phyloP scores from a whole-genome alignment of 345 rosid genomes.

The Eucalyptus regnans region DNA sequence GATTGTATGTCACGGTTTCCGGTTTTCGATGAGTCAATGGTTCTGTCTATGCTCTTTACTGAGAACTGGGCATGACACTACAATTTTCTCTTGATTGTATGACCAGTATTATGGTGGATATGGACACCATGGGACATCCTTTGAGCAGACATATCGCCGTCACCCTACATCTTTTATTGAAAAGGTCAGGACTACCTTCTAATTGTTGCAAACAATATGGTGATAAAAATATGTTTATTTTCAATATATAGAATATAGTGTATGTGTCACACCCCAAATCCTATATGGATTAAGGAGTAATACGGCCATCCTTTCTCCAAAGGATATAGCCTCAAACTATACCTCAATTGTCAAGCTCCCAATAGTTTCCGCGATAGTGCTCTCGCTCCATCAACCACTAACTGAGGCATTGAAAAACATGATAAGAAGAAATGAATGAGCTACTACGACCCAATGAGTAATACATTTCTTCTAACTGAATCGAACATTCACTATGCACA shows the following conservation, averaged over 20 bases:
- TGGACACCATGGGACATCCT: slow-evolving; percentile 84
- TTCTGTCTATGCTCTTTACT: neutral
- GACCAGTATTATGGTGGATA: slow-evolving; percentile 76
- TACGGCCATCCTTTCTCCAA: no score
- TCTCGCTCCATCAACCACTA: no score
- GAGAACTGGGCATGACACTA: neutral
- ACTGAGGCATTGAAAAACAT: no score
- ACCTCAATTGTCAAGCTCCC: no score
- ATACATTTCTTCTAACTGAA: rapidly evolving
- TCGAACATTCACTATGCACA: no score
- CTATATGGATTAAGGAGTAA: no score
- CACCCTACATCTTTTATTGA: slow-evolving; percentile 98
- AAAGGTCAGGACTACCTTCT: slow-evolving; percentile 36
- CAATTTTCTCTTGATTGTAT: neutral
- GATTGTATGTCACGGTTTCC: neutral
- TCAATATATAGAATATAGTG: neutral
- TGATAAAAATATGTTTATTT: neutral
- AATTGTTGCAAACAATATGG: neutral
- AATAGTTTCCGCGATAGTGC: rapidly evolving
- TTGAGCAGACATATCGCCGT: slow-evolving; percentile 87
- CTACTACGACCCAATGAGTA: rapidly evolving
- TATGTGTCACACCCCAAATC: no score
- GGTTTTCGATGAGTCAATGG: neutral
- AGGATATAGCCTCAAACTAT: no score
- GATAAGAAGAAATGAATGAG: no score